Evolutionary conservation across 768 basidiomycete species (phyloP).

Genomic region (Termitomyces sp.): DNA sequence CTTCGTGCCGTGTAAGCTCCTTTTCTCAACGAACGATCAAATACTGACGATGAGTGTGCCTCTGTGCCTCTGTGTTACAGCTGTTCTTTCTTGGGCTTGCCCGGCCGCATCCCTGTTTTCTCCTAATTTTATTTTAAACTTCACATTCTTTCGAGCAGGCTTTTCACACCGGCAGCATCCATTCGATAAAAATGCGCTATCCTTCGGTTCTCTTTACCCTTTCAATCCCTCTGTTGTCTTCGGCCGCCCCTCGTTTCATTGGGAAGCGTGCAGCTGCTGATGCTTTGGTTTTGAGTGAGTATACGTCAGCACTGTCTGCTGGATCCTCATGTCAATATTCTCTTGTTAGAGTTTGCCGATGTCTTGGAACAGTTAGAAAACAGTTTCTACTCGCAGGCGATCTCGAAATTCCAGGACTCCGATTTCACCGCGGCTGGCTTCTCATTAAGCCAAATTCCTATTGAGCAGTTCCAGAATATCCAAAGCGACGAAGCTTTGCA

Average conservation of each 20-base stretch:
- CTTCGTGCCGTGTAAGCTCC: slow-evolving; percentile 32
- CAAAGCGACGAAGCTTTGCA: slow-evolving; percentile 60
- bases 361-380: slow-evolving; percentile 72
- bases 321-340: too few species aligned
- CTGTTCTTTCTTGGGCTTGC: slow-evolving; percentile 58
- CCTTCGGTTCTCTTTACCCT: slow-evolving; percentile 36
- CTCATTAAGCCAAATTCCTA: slow-evolving; percentile 42
- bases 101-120: slow-evolving; percentile 58
- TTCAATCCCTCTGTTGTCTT: slow-evolving; percentile 37
- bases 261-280: slow-evolving; percentile 39
- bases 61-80: slow-evolving; percentile 15
- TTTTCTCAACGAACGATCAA: background rate
- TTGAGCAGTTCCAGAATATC: slow-evolving; percentile 58
- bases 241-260: slow-evolving; percentile 42
- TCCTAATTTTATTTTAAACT: slow-evolving; percentile 28
- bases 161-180: slow-evolving; percentile 26
- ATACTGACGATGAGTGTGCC: slow-evolving; percentile 5
- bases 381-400: slow-evolving; percentile 60
- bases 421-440: slow-evolving; percentile 69
- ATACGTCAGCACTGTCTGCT: background rate
- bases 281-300: slow-evolving; percentile 58
- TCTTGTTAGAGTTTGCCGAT: slow-evolving; percentile 60
- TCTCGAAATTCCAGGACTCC: slow-evolving; percentile 54
- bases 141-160: slow-evolving; percentile 38
- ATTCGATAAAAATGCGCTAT: slow-evolving; percentile 41